These are phyloP conservation scores for Solanum chmielewskii DNA, from an alignment of 257 asterid genomes.

Conservation along the genomic window DNA sequence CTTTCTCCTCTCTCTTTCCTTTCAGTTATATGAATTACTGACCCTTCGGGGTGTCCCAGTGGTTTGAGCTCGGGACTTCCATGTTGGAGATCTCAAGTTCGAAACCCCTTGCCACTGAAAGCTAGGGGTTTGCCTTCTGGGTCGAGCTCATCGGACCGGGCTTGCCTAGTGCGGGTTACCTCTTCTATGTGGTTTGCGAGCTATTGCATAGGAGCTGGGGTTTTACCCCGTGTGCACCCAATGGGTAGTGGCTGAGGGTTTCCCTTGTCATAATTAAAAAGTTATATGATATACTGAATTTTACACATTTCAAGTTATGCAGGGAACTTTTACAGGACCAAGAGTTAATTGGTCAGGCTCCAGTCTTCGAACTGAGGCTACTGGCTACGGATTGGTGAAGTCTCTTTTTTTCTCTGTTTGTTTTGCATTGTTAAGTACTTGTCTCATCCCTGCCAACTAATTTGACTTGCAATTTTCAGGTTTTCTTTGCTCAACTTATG, in stretches of 20 bases:
- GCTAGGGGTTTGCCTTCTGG: neutral
- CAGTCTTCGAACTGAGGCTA: constrained; percentile 97
- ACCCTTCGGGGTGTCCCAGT: neutral
- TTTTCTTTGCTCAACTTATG: constrained; percentile 88
- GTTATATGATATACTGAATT: neutral
- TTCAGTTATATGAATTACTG: neutral
- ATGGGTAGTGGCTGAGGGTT: neutral
- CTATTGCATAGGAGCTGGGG: neutral
- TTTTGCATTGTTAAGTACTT: neutral
- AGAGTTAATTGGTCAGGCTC: constrained; percentile 96
- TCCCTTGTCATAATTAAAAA: neutral
- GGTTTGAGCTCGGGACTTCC: neutral
- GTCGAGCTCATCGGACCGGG: neutral
- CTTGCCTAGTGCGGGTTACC: neutral
- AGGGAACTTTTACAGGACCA: constrained; percentile 99
- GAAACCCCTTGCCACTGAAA: neutral
- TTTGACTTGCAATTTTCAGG: constrained; percentile 41
- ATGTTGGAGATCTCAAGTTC: neutral
- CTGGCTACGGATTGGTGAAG: constrained; percentile 95
- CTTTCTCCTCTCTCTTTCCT: neutral
- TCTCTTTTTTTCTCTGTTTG: neutral
- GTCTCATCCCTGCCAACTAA: constrained; percentile 2
- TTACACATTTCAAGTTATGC: constrained; percentile 8
- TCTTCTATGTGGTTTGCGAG: neutral
- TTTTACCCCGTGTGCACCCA: neutral